A percentile compares a stretch with the other conserved stretches of the same genome.
These are phyloP conservation scores for Cardamine resedifolia DNA, from an alignment of 345 rosid species.

Conservation along the genomic window DNA sequence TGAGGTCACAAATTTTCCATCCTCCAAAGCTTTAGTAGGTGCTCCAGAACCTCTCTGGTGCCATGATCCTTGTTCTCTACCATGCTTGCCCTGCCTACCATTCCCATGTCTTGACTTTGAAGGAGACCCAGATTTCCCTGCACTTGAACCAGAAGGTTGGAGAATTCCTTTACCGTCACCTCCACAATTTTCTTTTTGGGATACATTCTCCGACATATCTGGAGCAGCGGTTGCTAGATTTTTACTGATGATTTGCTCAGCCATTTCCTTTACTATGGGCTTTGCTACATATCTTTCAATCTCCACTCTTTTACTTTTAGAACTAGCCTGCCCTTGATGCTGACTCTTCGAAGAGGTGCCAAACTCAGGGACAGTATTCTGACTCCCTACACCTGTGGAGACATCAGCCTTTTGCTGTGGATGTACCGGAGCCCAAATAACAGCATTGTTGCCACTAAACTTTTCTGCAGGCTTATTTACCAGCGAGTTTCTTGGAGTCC, in stretches of 20 bases:
- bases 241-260: constrained; percentile 60
- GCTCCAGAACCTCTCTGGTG: constrained; percentile 60
- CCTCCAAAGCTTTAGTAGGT: constrained; percentile 41
- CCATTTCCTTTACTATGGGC: constrained; percentile 86
- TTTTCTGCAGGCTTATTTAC: constrained; percentile 59
- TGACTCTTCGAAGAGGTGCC: constrained; percentile 48
- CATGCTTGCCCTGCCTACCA: constrained; percentile 56
- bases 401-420: constrained; percentile 61
- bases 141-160: constrained; percentile 38
- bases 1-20: constrained; percentile 39
- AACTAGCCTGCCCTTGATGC: constrained; percentile 54
- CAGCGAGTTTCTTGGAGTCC: constrained; percentile 50
- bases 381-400: constrained; percentile 45
- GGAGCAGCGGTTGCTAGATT: constrained; percentile 40
- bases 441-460: constrained; percentile 52
- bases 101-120: constrained; percentile 55
- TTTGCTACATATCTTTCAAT: constrained; percentile 86
- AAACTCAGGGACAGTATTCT: constrained; percentile 44
- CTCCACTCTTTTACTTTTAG: constrained; percentile 82
- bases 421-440: constrained; percentile 85
- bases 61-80: constrained; percentile 69
- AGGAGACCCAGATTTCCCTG: constrained; percentile 42
- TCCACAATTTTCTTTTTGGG: constrained; percentile 38
- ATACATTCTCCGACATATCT: constrained; percentile 14
- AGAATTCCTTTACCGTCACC: constrained; percentile 39